Evolutionary conservation across 176 grass and related monocot genomes (phyloP).

Genomic region (Oryza glumipatula): DNA sequence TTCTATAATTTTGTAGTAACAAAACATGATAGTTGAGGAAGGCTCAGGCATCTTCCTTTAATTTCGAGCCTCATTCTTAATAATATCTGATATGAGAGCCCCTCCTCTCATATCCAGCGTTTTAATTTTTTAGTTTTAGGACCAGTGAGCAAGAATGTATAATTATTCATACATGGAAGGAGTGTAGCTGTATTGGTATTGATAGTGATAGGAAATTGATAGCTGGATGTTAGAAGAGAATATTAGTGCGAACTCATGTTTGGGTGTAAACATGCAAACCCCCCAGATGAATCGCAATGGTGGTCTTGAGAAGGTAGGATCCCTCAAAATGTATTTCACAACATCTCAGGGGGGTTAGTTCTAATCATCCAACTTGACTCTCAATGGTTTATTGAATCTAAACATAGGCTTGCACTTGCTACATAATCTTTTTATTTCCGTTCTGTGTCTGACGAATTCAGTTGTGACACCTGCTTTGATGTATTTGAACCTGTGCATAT

Average conservation of each 20-base stretch:
- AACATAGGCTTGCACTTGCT: neutral
- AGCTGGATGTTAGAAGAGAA: slow-evolving; percentile 2
- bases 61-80: no score
- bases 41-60: no score
- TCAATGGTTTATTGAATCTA: neutral
- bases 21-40: neutral
- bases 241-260: neutral
- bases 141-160: slow-evolving; percentile 12
- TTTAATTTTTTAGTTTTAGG: neutral
- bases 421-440: neutral
- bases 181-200: slow-evolving; percentile 11
- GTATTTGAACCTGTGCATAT: slow-evolving; percentile 17
- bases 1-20: neutral
- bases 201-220: neutral
- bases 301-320: neutral
- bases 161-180: slow-evolving; percentile 1
- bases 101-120: neutral
- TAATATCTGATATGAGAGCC: no score
- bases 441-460: neutral
- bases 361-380: neutral
- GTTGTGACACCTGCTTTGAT: neutral
- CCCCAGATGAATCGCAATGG: neutral
- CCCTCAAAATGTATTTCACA: neutral
- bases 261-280: slow-evolving; percentile 2
- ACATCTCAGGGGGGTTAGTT: neutral